phyloP scores from a whole-genome alignment of 805 yeast genomes.

The Hagleromyces aurorensis region DNA sequence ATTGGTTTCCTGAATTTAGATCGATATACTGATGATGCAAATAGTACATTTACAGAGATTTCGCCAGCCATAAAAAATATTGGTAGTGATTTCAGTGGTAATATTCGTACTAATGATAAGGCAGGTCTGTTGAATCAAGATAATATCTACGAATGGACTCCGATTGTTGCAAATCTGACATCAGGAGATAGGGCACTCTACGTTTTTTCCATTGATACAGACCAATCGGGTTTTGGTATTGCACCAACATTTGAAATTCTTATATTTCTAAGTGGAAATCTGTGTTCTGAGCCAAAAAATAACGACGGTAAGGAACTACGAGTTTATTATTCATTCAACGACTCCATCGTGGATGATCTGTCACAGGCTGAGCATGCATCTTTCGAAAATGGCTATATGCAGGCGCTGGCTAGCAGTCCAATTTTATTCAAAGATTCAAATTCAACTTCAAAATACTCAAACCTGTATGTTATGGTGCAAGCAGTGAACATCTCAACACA shows the following conservation, averaged over 20 bases:
- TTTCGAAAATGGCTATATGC: conserved; percentile 25
- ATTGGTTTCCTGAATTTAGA: too few species aligned
- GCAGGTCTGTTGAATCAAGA: too few species aligned
- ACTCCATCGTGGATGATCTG: conserved; percentile 13
- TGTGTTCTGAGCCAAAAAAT: conserved; percentile 25
- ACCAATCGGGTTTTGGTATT: conserved; percentile 9
- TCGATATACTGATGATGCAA: too few species aligned
- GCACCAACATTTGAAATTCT: conserved; percentile 18
- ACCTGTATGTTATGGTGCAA: conserved; percentile 22
- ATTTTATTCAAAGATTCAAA: conserved; percentile 4
- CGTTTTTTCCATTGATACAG: conserved; percentile 17
- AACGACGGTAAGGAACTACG: conserved; percentile 13
- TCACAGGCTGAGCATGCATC: conserved; percentile 8
- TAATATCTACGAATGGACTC: conserved; percentile 29
- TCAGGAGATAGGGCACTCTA: conserved; percentile 21
- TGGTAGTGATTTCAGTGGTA: too few species aligned
- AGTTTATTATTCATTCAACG: conserved; percentile 25
- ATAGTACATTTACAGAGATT: too few species aligned
- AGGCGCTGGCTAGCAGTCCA: conserved; percentile 26
- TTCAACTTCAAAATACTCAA: conserved; percentile 16
- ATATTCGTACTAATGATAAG: too few species aligned
- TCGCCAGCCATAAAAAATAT: too few species aligned
- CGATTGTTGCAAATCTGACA: conserved; percentile 22
- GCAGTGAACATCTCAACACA: conserved; percentile 19
- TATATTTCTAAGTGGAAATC: conserved; percentile 31